Conservation (phyloP, 257 asterid genomes). For the Orobanche coerulescens region DNA sequence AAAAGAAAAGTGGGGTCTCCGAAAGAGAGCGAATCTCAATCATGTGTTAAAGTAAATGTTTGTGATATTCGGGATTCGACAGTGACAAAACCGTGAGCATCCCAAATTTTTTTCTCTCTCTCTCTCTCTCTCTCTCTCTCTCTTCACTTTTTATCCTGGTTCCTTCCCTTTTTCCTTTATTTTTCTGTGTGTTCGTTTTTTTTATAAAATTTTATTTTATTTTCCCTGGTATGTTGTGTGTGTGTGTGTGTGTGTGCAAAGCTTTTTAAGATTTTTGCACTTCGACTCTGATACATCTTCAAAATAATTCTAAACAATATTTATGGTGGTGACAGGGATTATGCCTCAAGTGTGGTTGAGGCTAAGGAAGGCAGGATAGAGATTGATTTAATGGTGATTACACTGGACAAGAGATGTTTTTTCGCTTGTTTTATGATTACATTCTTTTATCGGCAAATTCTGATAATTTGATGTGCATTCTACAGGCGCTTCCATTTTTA, state of each 20-base stretch:
- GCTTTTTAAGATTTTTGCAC: too few relatives aligned
- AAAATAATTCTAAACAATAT: slow-evolving; percentile 11
- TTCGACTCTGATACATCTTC: not conserved
- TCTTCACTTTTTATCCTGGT: not conserved
- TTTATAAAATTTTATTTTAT: too few relatives aligned
- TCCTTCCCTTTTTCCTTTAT: not conserved
- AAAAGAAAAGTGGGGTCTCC: slow-evolving; percentile 37
- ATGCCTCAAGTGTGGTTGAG: slow-evolving; percentile 29
- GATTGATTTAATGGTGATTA: slow-evolving; percentile 56
- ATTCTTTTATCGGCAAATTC: slow-evolving; percentile 2
- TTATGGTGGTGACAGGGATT: slow-evolving; percentile 34
- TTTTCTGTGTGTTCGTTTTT: not conserved
- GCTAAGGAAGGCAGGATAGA: slow-evolving; percentile 30
- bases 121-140: slow-evolving; percentile 18
- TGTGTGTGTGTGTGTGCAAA: too few relatives aligned
- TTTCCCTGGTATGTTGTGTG: not conserved
- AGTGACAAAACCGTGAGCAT: slow-evolving; percentile 50
- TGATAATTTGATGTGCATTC: slow-evolving; percentile 16
- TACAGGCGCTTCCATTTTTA: slow-evolving; percentile 34
- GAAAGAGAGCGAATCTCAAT: slow-evolving; percentile 40
- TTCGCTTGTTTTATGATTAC: not conserved
- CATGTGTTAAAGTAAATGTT: slow-evolving; percentile 42
- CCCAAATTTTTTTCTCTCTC: slow-evolving; percentile 30
- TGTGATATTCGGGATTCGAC: slow-evolving; percentile 46
- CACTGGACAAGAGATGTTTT: not conserved